phyloP scores from a whole-genome alignment of 805 yeast species.

The Metschnikowia gelsemii region DNA sequence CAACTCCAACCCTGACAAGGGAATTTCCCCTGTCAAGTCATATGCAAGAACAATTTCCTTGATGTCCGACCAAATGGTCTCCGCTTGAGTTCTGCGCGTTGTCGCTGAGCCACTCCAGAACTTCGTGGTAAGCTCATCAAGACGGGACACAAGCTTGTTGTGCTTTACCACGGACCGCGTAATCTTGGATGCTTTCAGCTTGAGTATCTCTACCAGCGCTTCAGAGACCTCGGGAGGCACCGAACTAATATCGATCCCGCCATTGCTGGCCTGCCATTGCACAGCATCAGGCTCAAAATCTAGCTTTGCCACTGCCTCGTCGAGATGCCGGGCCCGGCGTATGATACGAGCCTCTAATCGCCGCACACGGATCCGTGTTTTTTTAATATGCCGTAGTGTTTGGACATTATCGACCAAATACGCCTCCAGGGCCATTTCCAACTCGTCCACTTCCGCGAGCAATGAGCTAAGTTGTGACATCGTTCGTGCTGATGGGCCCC shows the following conservation, averaged over 20 bases:
- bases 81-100: no score
- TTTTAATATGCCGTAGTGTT: background rate
- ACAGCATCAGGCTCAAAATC: no score
- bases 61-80: no score
- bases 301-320: background rate
- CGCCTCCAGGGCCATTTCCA: background rate
- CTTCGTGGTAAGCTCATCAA: no score
- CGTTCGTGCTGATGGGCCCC: background rate
- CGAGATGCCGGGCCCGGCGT: background rate
- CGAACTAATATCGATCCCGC: background rate
- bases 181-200: background rate
- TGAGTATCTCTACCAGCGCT: background rate
- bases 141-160: no score
- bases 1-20: no score
- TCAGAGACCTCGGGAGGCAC: background rate
- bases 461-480: background rate
- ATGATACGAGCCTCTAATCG: background rate
- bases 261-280: background rate
- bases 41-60: no score
- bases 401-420: background rate
- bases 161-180: constrained; percentile 4
- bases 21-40: no score
- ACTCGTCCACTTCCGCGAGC: constrained; percentile 1
- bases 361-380: background rate
- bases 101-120: no score